Evolutionary conservation across 805 yeast genomes (phyloP), one percentile per base, ranked within the genome.

Genomic region (Kuraishia cidri): DNA sequence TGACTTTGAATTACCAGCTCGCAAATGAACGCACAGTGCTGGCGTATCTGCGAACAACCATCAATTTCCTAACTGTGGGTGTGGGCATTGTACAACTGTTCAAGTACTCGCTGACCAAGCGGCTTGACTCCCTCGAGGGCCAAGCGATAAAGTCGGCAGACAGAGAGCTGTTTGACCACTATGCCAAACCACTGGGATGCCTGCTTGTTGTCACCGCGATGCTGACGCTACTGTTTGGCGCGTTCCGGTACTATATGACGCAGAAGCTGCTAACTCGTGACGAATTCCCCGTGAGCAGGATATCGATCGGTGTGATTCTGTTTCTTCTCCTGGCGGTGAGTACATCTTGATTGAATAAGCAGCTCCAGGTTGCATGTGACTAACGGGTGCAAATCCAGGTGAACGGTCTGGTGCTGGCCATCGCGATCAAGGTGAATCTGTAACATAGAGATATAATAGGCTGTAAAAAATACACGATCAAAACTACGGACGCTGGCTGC

Each of bases 11-110:
- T n/a, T n/a, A n/a, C n/a, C n/a, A 43, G 40, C 60, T 75, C 56
- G 77, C 83, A 6, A 75, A 74, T 41, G 82, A 76, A 41, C 53
- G 83, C 38, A 75, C 82, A 1, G 64, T 67, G 24, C 48, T 76
- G 8, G 80, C 82, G 1, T 76, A 79, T 69, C 42, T 70, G 10
- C 56, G 82, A 31, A 75, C 82, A 0, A 60, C 75, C 2, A 44
- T 75, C 18, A 65, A 67, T 15, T 59, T 74, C 33, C 54, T 69
- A 3, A 57, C 76, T 1, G 58, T 72, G 7, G 81, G 81, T 0
- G 59, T 75, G 7, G 73, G 70, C 5, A 60, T 72, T 4, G 54
- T 75, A 0, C 80, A 73, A 42, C 50, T 76, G 31, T 63, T 71
- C 40, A 31, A 24, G 14, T 23, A 31, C 14, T 21, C 32, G 9